Base-by-base conservation (phyloP, 306 rosid genomes). In the Vigna nakashimae region DNA sequence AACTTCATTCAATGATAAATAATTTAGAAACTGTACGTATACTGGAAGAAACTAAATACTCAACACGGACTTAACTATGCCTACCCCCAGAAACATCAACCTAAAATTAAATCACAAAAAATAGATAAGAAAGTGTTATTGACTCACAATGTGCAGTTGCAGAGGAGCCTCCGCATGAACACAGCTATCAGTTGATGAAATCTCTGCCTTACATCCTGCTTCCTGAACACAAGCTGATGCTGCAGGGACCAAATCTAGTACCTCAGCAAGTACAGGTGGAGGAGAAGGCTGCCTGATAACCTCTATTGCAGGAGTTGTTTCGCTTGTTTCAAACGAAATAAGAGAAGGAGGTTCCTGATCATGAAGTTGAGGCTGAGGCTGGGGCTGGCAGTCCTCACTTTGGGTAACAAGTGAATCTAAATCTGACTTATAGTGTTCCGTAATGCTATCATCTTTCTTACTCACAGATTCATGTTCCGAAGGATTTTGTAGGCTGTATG, bases 211-310 rank as follows among this genome's bases (percentile, higher is more conserved):
- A 69, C 84, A 71, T 59, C 81, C 93, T 62, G 72, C 86, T 65
- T 84, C 93, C 0, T 84, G 66, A 84, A 81, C 65, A 78, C 82
- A 87, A 55, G 93, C 79, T 65, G 96, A 89, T 66, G 82, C 76
- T 62, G 93, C 84, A 75, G 98, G 95, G 57, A 87, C 82, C 88
- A 91, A 83, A 84, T 93, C 95, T 73, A 88, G 94, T 70, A 93
- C 97, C 84, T 91, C 89, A 36, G 97, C 98, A 80, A 93, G 98
- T 60, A 93, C 93, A 58, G 98, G 97, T 7, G 95, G 95, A 74
- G 98, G 98, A 79, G 91, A 90, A 80, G 96, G 98, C 82, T 94
- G 97, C 79, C 95, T 86, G 81, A 94, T 84, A 71, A 92, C 55
- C 80, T 92, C 87, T 69, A 85, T 43, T 76, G 46, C 88, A 74